Percentiles rank a stretch among this genome's conserved stretches.
Conservation (phyloP, 148 eudicot genomes). For the Euryodendron excelsum region DNA sequence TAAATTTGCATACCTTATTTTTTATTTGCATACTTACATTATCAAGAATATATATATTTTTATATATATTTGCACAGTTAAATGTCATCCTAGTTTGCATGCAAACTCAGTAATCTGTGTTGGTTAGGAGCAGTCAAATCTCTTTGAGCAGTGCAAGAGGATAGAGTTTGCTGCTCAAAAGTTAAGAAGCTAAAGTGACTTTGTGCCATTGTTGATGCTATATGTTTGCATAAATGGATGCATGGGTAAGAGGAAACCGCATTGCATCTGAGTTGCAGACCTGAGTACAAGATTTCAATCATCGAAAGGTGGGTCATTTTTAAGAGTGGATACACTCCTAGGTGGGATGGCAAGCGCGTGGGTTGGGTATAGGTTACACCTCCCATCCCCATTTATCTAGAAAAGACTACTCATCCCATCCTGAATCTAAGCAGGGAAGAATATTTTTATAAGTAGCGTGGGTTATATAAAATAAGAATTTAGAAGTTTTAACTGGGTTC, state of each 20-base stretch:
- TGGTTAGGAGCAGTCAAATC: conserved; percentile 7
- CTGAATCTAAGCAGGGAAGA: too few species aligned
- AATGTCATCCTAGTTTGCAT: background rate
- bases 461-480: too few species aligned
- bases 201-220: background rate
- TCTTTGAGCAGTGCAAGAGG: background rate
- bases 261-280: background rate
- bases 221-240: background rate
- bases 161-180: background rate
- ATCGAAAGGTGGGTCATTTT: background rate
- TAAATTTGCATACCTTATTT: background rate
- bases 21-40: background rate
- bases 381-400: too few species aligned
- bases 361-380: too few species aligned
- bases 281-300: background rate
- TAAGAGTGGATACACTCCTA: background rate
- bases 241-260: background rate
- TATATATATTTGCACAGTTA: background rate
- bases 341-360: too few species aligned
- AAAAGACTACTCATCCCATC: too few species aligned
- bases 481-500: too few species aligned
- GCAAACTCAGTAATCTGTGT: background rate
- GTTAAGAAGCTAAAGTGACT: background rate
- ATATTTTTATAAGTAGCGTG: too few species aligned
- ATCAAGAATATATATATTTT: too few species aligned